Evolutionary conservation across 257 asterid species (phyloP), one percentile per base, ranked within the genome.

Genomic region (Lithospermum erythrorhizon): DNA sequence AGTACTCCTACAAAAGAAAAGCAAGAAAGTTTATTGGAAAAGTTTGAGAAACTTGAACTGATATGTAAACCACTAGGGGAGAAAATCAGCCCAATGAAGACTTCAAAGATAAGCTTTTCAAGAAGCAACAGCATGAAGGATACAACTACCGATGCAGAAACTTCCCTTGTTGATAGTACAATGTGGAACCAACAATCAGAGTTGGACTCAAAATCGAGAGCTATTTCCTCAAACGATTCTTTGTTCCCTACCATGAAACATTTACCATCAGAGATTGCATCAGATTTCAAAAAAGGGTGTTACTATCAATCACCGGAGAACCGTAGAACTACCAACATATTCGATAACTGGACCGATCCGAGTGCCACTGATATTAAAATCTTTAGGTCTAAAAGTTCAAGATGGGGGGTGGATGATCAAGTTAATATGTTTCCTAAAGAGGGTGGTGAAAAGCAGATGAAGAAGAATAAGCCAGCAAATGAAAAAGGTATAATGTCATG

Each of bases 341-440:
- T 90, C 37, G 89, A 90, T 22, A 72, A 78, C 72, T 87, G 97
- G 96, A 72, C 86, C 2, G 79, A 76, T 24, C 55, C 68, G 1
- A 82, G 75, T 6, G 67, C 58, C 16, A 59, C 62, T 8, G 68
- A 63, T 3, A 52, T 55, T 2, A n/a, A 16, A 1, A 66, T 7
- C 17, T 30, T 51, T 72, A 55, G 49, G 52, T 21, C 78, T 0
- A 73, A 61, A 18, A 64, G 27, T 58, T 52, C 17, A 59, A 19
- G 64, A 10, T 62, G 77, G 85, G 24, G 5, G 27, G 21, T 57
- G 23, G 75, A 70, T 52, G 80, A 76, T 20, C 68, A 62, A 21
- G n/a, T 77, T 14, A 14, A 56, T 32, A 70, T 74, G 3, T 6
- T 70, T 60, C 57, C 45, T 11, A 4, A 37, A 14, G 70, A 68